Evolutionary conservation across 1,284 basidiomycete species (phyloP), one percentile per base, ranked within the genome.

Genomic region (Ceratobasidium papillatum): DNA sequence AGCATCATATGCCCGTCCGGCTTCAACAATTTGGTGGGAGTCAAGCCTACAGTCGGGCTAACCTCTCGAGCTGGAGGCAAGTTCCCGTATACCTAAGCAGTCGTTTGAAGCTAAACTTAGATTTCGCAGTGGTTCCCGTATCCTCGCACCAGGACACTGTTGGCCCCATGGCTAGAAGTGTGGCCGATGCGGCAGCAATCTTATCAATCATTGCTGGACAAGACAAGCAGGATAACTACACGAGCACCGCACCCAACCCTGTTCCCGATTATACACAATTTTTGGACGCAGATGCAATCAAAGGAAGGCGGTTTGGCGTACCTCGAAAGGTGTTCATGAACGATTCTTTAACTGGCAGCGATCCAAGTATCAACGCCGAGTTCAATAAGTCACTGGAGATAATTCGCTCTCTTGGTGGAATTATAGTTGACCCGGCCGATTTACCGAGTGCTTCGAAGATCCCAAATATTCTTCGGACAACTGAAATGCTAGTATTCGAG

Each of bases 81-180:
- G 81, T 19, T 36, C 14, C 14, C 38, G 38, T 41, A 14, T n/a
- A n/a, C n/a, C n/a, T n/a, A 41, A 7, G 14, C 38, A 41, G 14
- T 41, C 38, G 38, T 14, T 41, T 41, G 38, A 41, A 14, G 7
- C 30, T n/a, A 58, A n/a, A 36, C n/a, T 36, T 7, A 49, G 0
- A 27, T 9, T 52, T 59, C 36, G 1, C 71, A 88, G 89, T 90
- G 0, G 81, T 90, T 45, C 89, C 89, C 0, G 87, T 90, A 7
- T 88, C 88, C 0, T 82, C 83, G 34, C 85, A 90, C 78, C 89
- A 90, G 79, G 90, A 91, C 77, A 89, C 88, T 0, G 84, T 90
- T 0, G 90, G 90, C 0, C 89, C 90, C 0, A 86, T 91, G 77
- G 82, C 85, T 0, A 86, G 89, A 43, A 87, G 87, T 1, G 79